Base-by-base conservation (phyloP, 2,329 filamentous ascomycete species). In the Trichophyton benhamiae region DNA sequence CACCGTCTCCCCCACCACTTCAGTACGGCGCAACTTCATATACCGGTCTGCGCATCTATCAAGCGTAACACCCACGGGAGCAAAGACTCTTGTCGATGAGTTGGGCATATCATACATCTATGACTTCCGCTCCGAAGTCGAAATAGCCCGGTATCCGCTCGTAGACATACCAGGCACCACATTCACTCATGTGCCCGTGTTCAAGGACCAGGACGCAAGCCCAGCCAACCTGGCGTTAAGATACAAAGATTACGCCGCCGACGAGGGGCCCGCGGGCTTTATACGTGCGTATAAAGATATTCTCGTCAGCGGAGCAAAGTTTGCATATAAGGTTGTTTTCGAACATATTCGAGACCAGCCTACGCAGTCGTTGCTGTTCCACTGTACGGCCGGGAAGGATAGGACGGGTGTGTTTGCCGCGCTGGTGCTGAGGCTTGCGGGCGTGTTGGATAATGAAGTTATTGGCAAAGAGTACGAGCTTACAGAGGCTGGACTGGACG, bases 361-460 rank as follows among this genome's bases (percentile, higher is more conserved):
- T 1, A 67, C 73, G 1, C 64, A 74, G 1, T 83, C 85, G 6
- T 72, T 87, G 8, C 75, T 89, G 5, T 76, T 90, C 6, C 87
- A 91, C 69, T 91, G 88, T 72, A 88, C 87, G 0, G 87, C 86
- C 0, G 88, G 88, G 11, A 91, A 91, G 72, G 88, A 91, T 71
- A 79, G 88, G 49, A 91, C 88, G 0, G 88, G 88, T 1, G 79
- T 91, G 3, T 74, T 89, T 52, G 82, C 83, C 57, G 87, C 86
- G 2, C 67, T 91, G 46, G 70, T 91, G 7, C 77, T 89, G 44
- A 74, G 80, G 27, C 77, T 89, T 30, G 83, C 83, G 7, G 84
- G 84, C 3, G 83, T 88, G 0, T 72, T 78, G 1, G 79, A 84
- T 65, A 76, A 81, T 38, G 70, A 73, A 3, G 79, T 88, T n/a